Conservation (phyloP, 345 rosid genomes). For the Ailanthus altissimus region DNA sequence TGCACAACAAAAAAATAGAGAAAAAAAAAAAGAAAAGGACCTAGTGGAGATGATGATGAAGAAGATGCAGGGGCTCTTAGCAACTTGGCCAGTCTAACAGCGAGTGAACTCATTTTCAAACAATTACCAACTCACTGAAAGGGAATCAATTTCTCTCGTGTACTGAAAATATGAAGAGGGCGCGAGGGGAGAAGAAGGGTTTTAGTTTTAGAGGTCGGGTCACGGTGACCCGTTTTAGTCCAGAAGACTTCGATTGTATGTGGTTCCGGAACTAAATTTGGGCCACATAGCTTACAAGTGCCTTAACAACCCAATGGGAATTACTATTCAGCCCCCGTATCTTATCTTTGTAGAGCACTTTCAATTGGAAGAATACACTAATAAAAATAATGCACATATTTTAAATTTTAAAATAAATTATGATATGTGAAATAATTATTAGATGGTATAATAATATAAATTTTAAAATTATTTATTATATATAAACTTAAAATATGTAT, state of each 20-base stretch:
- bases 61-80: constrained; percentile 28
- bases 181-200: constrained; percentile 28
- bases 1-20: background rate
- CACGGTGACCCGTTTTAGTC: background rate
- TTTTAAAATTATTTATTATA: no score
- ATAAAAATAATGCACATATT: no score
- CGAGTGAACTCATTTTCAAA: constrained; percentile 38
- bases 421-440: no score
- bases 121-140: background rate
- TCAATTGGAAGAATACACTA: no score
- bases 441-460: no score
- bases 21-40: constrained; percentile 32
- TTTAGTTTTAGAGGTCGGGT: constrained; percentile 21
- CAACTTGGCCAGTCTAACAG: constrained; percentile 31
- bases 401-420: no score
- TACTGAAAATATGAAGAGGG: background rate
- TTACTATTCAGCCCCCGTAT: no score
- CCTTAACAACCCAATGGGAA: no score
- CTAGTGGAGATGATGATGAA: constrained; percentile 28
- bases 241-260: background rate
- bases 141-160: background rate
- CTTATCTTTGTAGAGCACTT: no score
- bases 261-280: background rate
- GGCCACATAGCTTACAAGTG: background rate
- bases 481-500: no score